Base-by-base conservation (phyloP, 2,329 filamentous ascomycete species). In the Hymenoscyphus fraxineus region DNA sequence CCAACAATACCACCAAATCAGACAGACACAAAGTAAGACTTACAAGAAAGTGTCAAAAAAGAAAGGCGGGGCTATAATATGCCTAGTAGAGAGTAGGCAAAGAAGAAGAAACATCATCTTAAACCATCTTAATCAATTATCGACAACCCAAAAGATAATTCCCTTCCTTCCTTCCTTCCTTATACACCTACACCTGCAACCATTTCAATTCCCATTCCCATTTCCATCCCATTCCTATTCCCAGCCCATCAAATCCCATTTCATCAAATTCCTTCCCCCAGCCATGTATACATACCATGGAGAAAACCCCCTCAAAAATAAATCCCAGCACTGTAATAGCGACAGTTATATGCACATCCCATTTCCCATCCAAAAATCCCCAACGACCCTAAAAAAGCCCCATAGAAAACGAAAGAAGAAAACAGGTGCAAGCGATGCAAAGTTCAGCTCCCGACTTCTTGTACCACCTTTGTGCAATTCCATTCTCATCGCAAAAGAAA, bases 261-360 rank as follows among this genome's bases (percentile, higher is more conserved):
- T 3, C 16, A 44, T 44, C 41, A 4, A n/a, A n/a, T 44, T 5
- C 32, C 32, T 35, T 6, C 32, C 32, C 32, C 22, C 22, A 27
- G 5, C 41, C n/a, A 44, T 15, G 16, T 19, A 44, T 44, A 44
- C 7, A 27, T 44, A 13, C 32, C 32, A 35, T 6, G 32, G 32
- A 35, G 32, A 35, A 35, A 35, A 35, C 2, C 2, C 2, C 41
- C 41, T n/a, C 5, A 51, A 22, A 22, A 27, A 22, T 22, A 51
- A 22, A 2, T 35, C 32, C 32, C 32, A 35, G 9, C 9, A 19
- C 44, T 12, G 10, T 51, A 51, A 51, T 51, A 51, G 10, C 44
- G 44, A 51, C 44, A 51, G 44, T 51, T 51, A 51, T 51, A 51
- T 51, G 44, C 44, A 51, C 44, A 51, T 4, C 44, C 44, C n/a